Evolutionary conservation across 75 land plant species (phyloP).

Genomic region (Cryptomeria japonica): DNA sequence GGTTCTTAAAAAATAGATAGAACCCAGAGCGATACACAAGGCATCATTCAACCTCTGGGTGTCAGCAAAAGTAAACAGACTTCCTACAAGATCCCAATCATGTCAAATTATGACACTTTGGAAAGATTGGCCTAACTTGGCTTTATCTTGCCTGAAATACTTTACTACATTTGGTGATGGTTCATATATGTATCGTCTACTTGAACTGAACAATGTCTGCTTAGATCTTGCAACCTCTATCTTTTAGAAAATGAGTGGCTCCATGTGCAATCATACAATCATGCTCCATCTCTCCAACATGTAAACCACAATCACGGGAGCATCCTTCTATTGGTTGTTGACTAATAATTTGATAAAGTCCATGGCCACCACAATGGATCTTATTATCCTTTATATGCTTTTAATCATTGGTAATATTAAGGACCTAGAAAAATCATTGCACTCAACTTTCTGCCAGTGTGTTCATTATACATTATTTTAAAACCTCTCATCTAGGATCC

Average conservation of each 20-base stretch:
- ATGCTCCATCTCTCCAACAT: constrained; percentile 99
- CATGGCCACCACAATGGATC: constrained; percentile 96
- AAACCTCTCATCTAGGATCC: constrained; percentile 99
- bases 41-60: too few relatives aligned
- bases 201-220: constrained; percentile 99
- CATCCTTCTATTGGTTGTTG: constrained; percentile 99
- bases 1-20: too few relatives aligned
- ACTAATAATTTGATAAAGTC: constrained; percentile 95
- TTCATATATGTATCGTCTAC: too few relatives aligned
- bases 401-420: constrained; percentile 92
- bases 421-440: constrained; percentile 99
- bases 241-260: constrained; percentile 95
- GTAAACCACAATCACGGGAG: constrained; percentile 96
- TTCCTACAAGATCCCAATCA: too few relatives aligned
- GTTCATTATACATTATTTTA: constrained; percentile 99
- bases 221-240: constrained; percentile 98
- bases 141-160: too few relatives aligned
- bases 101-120: too few relatives aligned
- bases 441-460: constrained; percentile 79
- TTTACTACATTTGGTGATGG: too few relatives aligned
- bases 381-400: constrained; percentile 99
- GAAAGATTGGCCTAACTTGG: too few relatives aligned
- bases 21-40: too few relatives aligned
- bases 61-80: too few relatives aligned
- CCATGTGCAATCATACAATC: constrained; percentile 99